Evolutionary conservation across 305 asterid genomes (phyloP).

Genomic region (Fraxinus nigra): DNA sequence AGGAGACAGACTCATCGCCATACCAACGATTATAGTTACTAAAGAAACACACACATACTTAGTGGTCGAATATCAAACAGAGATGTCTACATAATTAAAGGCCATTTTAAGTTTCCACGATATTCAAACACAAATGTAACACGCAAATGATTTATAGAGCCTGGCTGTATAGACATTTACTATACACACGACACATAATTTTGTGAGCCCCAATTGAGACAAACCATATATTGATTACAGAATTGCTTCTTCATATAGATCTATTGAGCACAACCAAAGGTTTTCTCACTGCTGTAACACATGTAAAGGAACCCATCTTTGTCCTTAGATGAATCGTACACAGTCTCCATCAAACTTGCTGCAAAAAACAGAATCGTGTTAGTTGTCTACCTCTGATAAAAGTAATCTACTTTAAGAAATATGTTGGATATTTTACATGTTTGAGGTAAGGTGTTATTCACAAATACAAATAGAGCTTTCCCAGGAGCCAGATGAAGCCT

Average conservation of each 20-base stretch:
- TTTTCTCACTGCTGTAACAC: constrained; percentile 97
- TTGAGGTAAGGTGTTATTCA: constrained; percentile 82
- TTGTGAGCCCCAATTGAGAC: neutral
- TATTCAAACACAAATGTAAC: neutral
- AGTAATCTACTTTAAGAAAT: constrained; percentile 6
- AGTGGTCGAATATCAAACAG: neutral
- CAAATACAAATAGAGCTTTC: constrained; percentile 87
- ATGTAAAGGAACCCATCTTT: constrained; percentile 88
- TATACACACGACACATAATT: neutral
- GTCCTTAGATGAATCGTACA: constrained; percentile 69
- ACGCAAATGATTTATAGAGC: neutral
- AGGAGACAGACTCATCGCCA: neutral
- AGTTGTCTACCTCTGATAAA: neutral
- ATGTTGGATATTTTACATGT: constrained; percentile 49
- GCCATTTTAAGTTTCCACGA: neutral
- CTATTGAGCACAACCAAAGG: constrained; percentile 52
- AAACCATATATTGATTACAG: neutral
- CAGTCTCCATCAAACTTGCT: constrained; percentile 73
- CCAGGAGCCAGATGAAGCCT: constrained; percentile 88
- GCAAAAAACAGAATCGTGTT: constrained; percentile 21
- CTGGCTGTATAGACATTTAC: neutral
- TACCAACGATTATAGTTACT: neutral
- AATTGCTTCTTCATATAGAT: neutral
- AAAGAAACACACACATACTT: neutral
- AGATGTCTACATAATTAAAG: neutral